These are phyloP conservation scores for Clarireedia paspali DNA, from an alignment of 2,329 filamentous ascomycete species.

Conservation along the genomic window DNA sequence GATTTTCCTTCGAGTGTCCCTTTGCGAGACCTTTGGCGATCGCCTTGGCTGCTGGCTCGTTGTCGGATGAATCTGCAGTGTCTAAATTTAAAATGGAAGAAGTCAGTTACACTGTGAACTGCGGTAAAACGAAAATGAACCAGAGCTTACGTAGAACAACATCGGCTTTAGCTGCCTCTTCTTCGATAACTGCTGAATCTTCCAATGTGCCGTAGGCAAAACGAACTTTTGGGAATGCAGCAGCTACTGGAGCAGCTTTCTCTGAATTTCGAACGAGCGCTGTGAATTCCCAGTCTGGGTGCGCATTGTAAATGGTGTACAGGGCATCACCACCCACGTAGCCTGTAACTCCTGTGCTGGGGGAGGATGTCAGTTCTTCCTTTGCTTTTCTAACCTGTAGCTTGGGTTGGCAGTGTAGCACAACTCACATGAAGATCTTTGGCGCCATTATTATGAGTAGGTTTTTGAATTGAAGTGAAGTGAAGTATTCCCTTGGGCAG, in stretches of 20 bases:
- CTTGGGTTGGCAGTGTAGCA: background rate
- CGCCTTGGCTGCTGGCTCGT: conserved; percentile 37
- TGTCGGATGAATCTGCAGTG: conserved; percentile 38
- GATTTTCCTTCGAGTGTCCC: conserved; percentile 39
- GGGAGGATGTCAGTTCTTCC: background rate
- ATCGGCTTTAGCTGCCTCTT: conserved; percentile 39
- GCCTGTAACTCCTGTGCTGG: conserved; percentile 2
- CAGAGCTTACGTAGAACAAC: conserved; percentile 35
- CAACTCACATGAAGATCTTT: conserved; percentile 23
- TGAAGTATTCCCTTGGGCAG: background rate
- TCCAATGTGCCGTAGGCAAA: conserved; percentile 46
- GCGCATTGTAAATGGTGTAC: conserved; percentile 35
- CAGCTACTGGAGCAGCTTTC: conserved; percentile 38
- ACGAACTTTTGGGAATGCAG: conserved; percentile 38
- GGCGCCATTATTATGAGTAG: conserved; percentile 12
- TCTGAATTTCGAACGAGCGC: conserved; percentile 41
- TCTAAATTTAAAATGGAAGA: conserved; percentile 14
- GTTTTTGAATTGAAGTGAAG: background rate
- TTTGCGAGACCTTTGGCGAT: conserved; percentile 35
- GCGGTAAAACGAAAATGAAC: background rate
- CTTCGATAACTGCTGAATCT: conserved; percentile 34
- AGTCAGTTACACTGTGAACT: background rate
- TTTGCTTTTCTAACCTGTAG: background rate
- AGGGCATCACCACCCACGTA: conserved; percentile 38
- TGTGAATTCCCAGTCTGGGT: conserved; percentile 42